Base-by-base conservation (phyloP, 1,284 basidiomycete genomes). In the Cutaneotrichosporon sp. region DNA sequence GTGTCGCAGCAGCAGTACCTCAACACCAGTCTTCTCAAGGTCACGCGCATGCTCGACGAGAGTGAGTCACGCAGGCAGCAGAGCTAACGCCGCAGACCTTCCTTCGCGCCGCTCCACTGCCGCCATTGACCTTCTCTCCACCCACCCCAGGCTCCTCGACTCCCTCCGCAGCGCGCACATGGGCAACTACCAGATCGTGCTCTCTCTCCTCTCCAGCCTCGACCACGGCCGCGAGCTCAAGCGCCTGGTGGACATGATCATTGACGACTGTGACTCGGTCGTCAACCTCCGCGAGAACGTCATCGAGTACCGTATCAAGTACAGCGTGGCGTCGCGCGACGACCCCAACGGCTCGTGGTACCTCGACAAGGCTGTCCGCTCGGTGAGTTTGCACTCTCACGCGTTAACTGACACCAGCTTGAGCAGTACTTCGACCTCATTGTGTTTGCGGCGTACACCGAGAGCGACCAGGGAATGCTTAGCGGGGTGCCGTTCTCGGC, bases 401-500 rank as follows among this genome's bases (percentile, higher is more conserved):
- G 51, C 38, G 58, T 20, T 33, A 20, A 29, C 59, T 66, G 22
- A 57, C 33, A n/a, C 13, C 54, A 79, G 76, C 79, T 86, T 25
- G 84, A 86, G 67, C 83, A 83, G 66, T 85, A 85, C 75, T 97
- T 97, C 81, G 98, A 98, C 81, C 86, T 95, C 65, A 91, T 99
- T 63, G 91, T 91, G 0, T 99, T 98, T 73, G 89, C 94, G 2
- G 91, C 88, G 64, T 99, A 92, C 70, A 88, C 97, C 9, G 91
- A 94, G 57, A 84, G 85, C 18, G 81, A 81, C 64, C 82, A 86
- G 34, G 84, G 86, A 13, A 83, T 85, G 18, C 78, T 81, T 58
- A 89, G 90, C 66, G 83, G 83, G 5, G 85, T 88, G 69, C 87
- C 85, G 18, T 98, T 98, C 74, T 89, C 88, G 3, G 84, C 87